These are phyloP conservation scores for Rheum nobile DNA, from an alignment of 148 eudicot genomes.

Conservation along the genomic window DNA sequence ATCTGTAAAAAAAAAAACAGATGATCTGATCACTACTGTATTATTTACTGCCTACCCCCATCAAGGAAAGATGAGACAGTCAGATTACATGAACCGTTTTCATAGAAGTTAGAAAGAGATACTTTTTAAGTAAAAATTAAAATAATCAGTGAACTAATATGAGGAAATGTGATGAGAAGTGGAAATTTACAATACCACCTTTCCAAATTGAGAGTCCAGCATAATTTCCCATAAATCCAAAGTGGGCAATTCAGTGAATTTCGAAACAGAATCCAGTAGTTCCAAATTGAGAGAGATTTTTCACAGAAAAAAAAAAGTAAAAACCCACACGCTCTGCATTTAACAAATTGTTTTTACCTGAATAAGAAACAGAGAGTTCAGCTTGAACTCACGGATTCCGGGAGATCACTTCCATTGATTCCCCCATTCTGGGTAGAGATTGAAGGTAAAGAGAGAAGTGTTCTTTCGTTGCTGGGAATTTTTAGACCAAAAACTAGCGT, in stretches of 20 bases:
- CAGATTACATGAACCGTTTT: background rate
- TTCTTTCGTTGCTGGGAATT: background rate
- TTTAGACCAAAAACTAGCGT: constrained; percentile 4
- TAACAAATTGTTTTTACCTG: constrained; percentile 1
- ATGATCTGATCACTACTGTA: background rate
- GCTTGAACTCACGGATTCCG: background rate
- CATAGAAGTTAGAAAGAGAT: background rate
- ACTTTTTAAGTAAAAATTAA: too few relatives aligned
- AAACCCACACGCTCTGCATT: background rate
- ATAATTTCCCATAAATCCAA: background rate
- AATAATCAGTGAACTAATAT: too few relatives aligned
- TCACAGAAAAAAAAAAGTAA: background rate
- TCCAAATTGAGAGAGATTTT: constrained; percentile 1
- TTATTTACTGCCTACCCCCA: background rate
- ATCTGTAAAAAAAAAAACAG: too few relatives aligned
- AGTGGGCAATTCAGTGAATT: background rate
- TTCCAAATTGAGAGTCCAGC: background rate
- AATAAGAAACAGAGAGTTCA: background rate
- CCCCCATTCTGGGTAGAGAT: background rate
- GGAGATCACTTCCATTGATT: background rate
- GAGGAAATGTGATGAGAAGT: background rate
- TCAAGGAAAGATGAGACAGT: background rate
- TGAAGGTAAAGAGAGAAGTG: background rate
- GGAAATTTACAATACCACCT: background rate
- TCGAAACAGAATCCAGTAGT: background rate